These are phyloP conservation scores for Beta lomatogona DNA, from an alignment of 179 eudicot species.

Conservation along the genomic window DNA sequence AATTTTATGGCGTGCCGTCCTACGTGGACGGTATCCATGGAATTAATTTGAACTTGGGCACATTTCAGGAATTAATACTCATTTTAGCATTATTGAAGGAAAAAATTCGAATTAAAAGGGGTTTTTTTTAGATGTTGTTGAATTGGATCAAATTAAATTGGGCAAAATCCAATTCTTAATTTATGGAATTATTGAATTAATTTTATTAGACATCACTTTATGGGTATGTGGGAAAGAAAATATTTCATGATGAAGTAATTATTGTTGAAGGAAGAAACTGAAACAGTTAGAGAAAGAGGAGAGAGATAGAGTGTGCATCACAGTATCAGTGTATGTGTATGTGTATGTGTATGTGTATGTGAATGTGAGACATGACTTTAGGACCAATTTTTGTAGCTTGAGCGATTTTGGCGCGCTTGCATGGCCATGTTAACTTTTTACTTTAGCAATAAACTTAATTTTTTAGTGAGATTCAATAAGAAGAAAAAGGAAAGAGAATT, in stretches of 20 bases:
- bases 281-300: conserved; percentile 8
- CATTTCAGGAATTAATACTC: no score
- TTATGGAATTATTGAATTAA: neutral
- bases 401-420: conserved; percentile 29
- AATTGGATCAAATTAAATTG: no score
- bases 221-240: neutral
- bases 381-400: conserved; percentile 24
- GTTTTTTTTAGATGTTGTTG: no score
- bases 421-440: conserved; percentile 15
- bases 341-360: neutral
- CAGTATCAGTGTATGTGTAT: no score
- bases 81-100: no score
- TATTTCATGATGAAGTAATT: neutral
- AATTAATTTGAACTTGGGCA: no score
- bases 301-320: no score
- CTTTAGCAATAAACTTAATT: neutral
- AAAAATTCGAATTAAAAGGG: no score
- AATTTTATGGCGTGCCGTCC: no score
- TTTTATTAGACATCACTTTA: neutral
- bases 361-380: conserved; percentile 28
- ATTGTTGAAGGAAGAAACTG: neutral
- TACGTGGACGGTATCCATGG: no score
- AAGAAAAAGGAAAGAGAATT: no score
- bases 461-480: no score
- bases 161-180: neutral